Percentiles rank a stretch among this genome's conserved stretches.
Evolutionary conservation across 1,284 basidiomycete genomes (phyloP).

Genomic region (Ustilago hordei): DNA sequence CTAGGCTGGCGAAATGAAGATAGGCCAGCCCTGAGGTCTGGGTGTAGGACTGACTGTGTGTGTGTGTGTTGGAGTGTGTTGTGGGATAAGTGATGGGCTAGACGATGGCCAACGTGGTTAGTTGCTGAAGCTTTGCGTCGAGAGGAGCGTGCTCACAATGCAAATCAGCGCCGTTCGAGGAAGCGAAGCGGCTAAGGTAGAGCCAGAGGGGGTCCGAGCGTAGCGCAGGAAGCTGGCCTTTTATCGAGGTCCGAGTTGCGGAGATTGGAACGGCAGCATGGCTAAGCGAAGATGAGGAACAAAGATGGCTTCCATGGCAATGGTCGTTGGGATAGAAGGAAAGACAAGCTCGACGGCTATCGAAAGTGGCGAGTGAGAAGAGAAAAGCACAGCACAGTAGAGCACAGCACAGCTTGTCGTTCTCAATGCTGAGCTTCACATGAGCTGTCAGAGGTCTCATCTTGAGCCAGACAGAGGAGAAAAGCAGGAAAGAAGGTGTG

Average conservation of each 20-base stretch:
- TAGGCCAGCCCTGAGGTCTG: background rate
- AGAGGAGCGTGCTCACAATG: conserved; percentile 20
- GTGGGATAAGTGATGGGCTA: background rate
- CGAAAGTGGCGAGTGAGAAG: too few species aligned
- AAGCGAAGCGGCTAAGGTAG: background rate
- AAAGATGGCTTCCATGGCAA: background rate
- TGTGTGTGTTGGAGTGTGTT: background rate
- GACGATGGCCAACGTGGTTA: background rate
- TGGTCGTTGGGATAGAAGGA: background rate
- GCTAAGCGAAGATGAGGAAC: background rate
- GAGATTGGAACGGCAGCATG: background rate
- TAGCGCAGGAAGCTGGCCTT: background rate
- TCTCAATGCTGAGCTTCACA: too few species aligned
- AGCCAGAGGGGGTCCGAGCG: conserved; percentile 14
- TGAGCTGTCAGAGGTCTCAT: background rate
- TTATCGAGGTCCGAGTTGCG: background rate
- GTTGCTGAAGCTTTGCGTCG: background rate
- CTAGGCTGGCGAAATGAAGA: conserved; percentile 8
- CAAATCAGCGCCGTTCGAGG: background rate
- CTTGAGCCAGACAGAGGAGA: background rate
- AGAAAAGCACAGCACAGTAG: too few species aligned
- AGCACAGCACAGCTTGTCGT: too few species aligned
- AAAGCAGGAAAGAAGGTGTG: background rate
- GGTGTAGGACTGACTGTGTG: background rate
- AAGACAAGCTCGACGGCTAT: background rate